Conservation (phyloP, 768 basidiomycete genomes). For the Coprinellus aureogranulatus region DNA sequence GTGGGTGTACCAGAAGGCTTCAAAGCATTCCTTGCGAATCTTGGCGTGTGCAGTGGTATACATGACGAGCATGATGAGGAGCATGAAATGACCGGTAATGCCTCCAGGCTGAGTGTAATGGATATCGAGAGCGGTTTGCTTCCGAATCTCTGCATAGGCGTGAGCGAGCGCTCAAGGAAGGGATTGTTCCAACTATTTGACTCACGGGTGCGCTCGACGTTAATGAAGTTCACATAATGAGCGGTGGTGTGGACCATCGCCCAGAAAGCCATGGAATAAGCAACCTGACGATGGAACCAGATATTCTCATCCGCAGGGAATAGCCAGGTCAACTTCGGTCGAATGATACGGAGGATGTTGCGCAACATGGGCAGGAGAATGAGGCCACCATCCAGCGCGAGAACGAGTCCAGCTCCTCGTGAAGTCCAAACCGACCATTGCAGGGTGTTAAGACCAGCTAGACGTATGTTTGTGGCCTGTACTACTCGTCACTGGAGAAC, state of each 20-base stretch:
- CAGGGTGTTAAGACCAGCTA: conserved; percentile 77
- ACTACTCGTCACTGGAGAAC: conserved; percentile 3
- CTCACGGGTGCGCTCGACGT: conserved; percentile 84
- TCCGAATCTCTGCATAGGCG: conserved; percentile 67
- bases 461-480: conserved; percentile 57
- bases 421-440: conserved; percentile 86
- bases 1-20: conserved; percentile 97
- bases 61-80: conserved; percentile 89
- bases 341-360: conserved; percentile 80
- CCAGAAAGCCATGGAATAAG: conserved; percentile 93
- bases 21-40: conserved; percentile 86
- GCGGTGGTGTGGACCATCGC: conserved; percentile 89
- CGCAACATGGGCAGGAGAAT: conserved; percentile 89
- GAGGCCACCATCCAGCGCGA: conserved; percentile 83
- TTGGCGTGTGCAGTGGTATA: conserved; percentile 89
- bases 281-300: conserved; percentile 94
- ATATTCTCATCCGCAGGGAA: conserved; percentile 94
- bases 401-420: conserved; percentile 86
- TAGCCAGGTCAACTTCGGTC: conserved; percentile 76
- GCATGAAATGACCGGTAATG: conserved; percentile 95
- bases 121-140: conserved; percentile 73
- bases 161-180: not conserved
- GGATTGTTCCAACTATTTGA: conserved; percentile 10
- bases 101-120: conserved; percentile 88
- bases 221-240: conserved; percentile 92